Conservation (phyloP, 345 rosid species). For the Geranium rotundifolium region DNA sequence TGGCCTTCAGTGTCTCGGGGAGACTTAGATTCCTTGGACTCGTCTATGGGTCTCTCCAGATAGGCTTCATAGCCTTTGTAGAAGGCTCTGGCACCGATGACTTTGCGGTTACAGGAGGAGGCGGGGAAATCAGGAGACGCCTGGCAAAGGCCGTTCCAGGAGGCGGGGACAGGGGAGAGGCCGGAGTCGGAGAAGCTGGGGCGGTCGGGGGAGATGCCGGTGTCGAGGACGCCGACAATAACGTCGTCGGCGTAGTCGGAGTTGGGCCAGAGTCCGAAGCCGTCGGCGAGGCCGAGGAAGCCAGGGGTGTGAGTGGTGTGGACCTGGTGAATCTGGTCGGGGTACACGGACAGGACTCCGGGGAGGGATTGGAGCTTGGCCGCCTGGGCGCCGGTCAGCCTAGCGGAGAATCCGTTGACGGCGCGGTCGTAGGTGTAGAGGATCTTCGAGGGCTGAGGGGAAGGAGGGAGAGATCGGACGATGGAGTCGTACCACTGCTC, state of each 20-base stretch:
- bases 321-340: conserved; percentile 54
- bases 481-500: conserved; percentile 58
- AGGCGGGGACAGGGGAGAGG: conserved; percentile 37
- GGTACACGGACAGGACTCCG: conserved; percentile 51
- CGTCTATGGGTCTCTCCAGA: conserved; percentile 22
- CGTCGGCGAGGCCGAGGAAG: conserved; percentile 58
- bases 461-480: conserved; percentile 46
- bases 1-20: conserved; percentile 86
- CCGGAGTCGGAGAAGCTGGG: conserved; percentile 48
- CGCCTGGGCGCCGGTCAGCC: conserved; percentile 43
- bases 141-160: conserved; percentile 70
- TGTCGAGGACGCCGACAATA: conserved; percentile 70
- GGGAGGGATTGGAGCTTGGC: conserved; percentile 27
- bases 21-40: conserved; percentile 41
- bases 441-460: conserved; percentile 39
- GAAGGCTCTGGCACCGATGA: conserved; percentile 75
- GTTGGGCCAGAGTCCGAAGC: conserved; percentile 57
- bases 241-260: conserved; percentile 57
- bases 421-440: conserved; percentile 60
- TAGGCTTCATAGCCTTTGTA: conserved; percentile 43
- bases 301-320: conserved; percentile 77
- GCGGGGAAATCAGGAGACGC: conserved; percentile 48
- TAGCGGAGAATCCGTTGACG: conserved; percentile 70
- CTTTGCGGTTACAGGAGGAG: conserved; percentile 52
- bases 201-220: conserved; percentile 81